Base-by-base conservation (phyloP, 192 early-diverging fungal genomes). In the Mortierella alpina region DNA sequence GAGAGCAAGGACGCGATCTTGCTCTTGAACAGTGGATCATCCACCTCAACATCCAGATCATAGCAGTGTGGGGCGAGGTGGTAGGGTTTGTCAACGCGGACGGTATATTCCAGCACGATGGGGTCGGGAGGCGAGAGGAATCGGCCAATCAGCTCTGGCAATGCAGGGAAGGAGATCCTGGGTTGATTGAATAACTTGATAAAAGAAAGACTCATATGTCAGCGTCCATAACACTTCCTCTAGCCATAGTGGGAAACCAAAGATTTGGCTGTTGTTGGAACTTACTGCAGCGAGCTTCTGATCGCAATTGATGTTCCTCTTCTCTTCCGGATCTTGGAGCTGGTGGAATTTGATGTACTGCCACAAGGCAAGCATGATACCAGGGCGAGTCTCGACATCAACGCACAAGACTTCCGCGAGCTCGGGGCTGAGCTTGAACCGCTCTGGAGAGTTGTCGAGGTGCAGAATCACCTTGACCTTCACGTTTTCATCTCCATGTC, bases 291-390 rank as follows among this genome's bases (percentile, higher is more conserved):
- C 71, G 31, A 99, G 83, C 20, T 86, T 87, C 9, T 86, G 86
- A 82, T 99, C 94, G 82, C 93, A 94, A 69, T 93, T 92, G 58
- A 99, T 94, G 31, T 91, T 82, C 58, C 94, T 83, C 72, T 95
- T 95, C 81, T 99, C 96, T 49, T 97, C 94, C 14, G 86, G 70
- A 75, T 97, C 96, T 86, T 97, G 96, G 59, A 99, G 83, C 53
- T 93, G 92, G 82, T 99, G 90, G 60, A 94, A 91, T 85, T 96
- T 97, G 70, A 99, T 92, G 74, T 99, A 99, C 80, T 99, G 94
- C 96, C 96, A 98, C 55, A 99, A 76, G 52, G 91, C 92, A 88
- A 92, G 91, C 62, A 97, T 92, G 53, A 96, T 91, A 47, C 89
- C 88, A 8, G 88, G 75, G 42, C 88, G 81, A 3, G 93, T 93